Conservation (phyloP, 2,329 filamentous ascomycete species). For the Cryphonectria nitschkei region DNA sequence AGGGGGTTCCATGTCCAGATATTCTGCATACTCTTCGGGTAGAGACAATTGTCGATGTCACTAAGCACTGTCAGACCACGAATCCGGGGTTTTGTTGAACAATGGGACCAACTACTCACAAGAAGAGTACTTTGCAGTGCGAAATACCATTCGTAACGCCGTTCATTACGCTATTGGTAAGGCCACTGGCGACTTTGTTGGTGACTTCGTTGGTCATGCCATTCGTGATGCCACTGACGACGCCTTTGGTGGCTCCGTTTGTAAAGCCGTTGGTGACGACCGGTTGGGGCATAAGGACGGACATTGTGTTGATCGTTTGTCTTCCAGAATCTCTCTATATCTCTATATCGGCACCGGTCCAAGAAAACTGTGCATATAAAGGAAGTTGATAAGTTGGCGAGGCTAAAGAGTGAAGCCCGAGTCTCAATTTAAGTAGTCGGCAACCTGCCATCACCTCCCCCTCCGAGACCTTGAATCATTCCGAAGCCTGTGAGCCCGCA, state of each 20-base stretch:
- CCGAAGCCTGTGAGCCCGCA: not conserved
- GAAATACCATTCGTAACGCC: constrained; percentile 17
- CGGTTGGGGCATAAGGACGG: not conserved
- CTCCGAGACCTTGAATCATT: not conserved
- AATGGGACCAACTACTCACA: constrained; percentile 40
- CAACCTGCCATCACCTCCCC: not conserved
- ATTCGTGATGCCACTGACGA: constrained; percentile 3
- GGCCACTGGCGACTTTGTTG: constrained; percentile 2
- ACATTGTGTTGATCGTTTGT: not conserved
- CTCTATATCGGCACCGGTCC: not conserved
- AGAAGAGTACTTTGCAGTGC: constrained; percentile 45
- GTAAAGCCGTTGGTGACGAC: constrained; percentile 11
- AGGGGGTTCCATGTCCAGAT: not conserved
- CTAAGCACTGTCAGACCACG: constrained; percentile 57
- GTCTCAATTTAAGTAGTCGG: not conserved
- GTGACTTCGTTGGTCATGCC: not conserved
- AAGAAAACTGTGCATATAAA: too few species aligned
- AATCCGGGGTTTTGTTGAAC: not conserved
- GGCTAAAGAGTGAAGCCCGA: not conserved
- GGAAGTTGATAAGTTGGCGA: not conserved
- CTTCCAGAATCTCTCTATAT: not conserved
- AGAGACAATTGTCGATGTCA: constrained; percentile 98
- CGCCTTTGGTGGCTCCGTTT: constrained; percentile 4
- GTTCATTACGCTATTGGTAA: constrained; percentile 1
- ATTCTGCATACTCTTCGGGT: constrained; percentile 72